phyloP scores from a whole-genome alignment of 2,329 filamentous ascomycete species.

The Magnaporthales sp. region DNA sequence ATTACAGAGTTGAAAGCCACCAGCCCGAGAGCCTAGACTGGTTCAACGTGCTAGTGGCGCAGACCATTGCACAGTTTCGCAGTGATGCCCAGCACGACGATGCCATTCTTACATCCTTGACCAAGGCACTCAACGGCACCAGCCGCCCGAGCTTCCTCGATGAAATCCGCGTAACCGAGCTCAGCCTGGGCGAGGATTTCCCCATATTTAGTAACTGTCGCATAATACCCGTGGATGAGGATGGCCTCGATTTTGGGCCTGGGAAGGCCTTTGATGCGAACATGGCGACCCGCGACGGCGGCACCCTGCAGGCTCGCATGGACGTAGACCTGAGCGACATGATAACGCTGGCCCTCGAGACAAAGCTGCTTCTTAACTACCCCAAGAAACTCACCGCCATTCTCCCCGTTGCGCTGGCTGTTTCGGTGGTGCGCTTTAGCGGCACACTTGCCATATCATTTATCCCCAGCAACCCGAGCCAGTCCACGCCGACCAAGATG shows the following conservation, averaged over 20 bases:
- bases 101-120: conserved; percentile 78
- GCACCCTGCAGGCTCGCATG: conserved; percentile 84
- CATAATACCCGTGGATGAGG: conserved; percentile 83
- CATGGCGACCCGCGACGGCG: conserved; percentile 48
- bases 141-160: conserved; percentile 86
- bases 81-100: conserved; percentile 89
- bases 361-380: conserved; percentile 88
- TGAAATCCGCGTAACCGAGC: conserved; percentile 87
- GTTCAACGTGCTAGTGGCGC: conserved; percentile 96
- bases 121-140: conserved; percentile 76
- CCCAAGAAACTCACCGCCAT: conserved; percentile 84
- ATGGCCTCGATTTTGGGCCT: conserved; percentile 48
- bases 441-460: conserved; percentile 92
- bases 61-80: conserved; percentile 92
- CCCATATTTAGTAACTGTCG: conserved; percentile 98
- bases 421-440: conserved; percentile 89
- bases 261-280: conserved; percentile 43
- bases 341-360: conserved; percentile 90
- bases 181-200: conserved; percentile 92
- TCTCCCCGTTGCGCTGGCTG: conserved; percentile 81
- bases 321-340: conserved; percentile 96
- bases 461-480: conserved; percentile 64
- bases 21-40: conserved; percentile 95
- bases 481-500: conserved; percentile 74
- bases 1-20: conserved; percentile 92